These are phyloP conservation scores for Alternaria angustiovoidea DNA, from an alignment of 2,329 filamentous ascomycete species.

Conservation along the genomic window DNA sequence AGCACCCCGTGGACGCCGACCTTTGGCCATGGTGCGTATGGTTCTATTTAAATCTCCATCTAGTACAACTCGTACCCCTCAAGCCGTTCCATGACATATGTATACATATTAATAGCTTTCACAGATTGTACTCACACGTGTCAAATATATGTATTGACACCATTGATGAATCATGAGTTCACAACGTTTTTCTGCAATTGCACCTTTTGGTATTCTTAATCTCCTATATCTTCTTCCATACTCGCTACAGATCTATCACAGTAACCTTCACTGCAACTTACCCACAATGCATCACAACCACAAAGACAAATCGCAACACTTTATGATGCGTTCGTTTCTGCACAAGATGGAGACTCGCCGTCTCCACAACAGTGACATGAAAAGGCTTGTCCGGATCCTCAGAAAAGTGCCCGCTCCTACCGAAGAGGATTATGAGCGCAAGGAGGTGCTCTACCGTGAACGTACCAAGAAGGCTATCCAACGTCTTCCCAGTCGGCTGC, in stretches of 20 bases:
- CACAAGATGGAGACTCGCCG: slow-evolving; percentile 23
- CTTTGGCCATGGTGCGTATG: neutral
- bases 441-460: slow-evolving; percentile 13
- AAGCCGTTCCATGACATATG: neutral
- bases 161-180: neutral
- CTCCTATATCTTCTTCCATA: slow-evolving; percentile 4
- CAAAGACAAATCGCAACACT: neutral
- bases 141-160: neutral
- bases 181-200: slow-evolving; percentile 9
- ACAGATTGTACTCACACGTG: neutral
- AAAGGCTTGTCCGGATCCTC: slow-evolving; percentile 32
- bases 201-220: slow-evolving; percentile 1
- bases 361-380: slow-evolving; percentile 36
- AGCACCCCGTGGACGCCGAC: neutral
- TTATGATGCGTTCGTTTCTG: slow-evolving; percentile 18
- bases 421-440: slow-evolving; percentile 1
- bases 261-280: neutral
- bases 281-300: neutral
- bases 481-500: slow-evolving; percentile 33
- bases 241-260: neutral
- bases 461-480: slow-evolving; percentile 25
- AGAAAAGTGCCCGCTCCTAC: slow-evolving; percentile 13
- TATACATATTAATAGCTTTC: neutral
- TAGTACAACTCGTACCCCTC: neutral
- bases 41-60: neutral